Conservation (phyloP, 192 early-diverging fungal genomes). For the Obelidium mucronatum region DNA sequence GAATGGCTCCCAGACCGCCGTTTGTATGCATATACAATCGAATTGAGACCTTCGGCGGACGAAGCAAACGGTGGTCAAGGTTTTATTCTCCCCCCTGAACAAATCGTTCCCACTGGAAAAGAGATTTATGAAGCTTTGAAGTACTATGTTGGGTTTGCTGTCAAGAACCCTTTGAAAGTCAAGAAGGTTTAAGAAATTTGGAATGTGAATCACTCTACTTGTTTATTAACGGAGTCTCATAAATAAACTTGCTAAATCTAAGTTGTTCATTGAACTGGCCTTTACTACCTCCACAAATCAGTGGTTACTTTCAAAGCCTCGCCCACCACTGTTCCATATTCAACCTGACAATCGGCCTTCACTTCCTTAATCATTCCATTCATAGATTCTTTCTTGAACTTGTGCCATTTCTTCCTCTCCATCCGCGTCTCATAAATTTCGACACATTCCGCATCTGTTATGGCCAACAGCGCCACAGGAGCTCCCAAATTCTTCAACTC, state of each 20-base stretch:
- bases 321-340: constrained; percentile 22
- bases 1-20: constrained; percentile 41
- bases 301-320: constrained; percentile 6
- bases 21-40: constrained; percentile 64
- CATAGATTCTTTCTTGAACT: not conserved
- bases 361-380: not conserved
- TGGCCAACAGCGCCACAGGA: not conserved
- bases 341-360: constrained; percentile 15
- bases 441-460: constrained; percentile 20
- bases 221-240: too few relatives aligned
- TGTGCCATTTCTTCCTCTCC: constrained; percentile 14
- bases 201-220: too few relatives aligned
- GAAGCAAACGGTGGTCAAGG: constrained; percentile 46
- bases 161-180: constrained; percentile 29
- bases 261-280: too few relatives aligned
- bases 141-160: constrained; percentile 21
- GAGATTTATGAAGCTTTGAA: constrained; percentile 36
- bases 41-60: constrained; percentile 56
- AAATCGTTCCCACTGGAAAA: constrained; percentile 63
- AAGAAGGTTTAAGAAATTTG: too few relatives aligned
- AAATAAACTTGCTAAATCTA: too few relatives aligned
- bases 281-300: constrained; percentile 8
- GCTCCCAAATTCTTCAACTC: constrained; percentile 12
- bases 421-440: not conserved
- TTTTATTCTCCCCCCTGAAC: constrained; percentile 61